Evolutionary conservation across 2,329 filamentous ascomycete genomes (phyloP), one percentile per base, ranked within the genome.

Genomic region (Furcasterigmium sp.): DNA sequence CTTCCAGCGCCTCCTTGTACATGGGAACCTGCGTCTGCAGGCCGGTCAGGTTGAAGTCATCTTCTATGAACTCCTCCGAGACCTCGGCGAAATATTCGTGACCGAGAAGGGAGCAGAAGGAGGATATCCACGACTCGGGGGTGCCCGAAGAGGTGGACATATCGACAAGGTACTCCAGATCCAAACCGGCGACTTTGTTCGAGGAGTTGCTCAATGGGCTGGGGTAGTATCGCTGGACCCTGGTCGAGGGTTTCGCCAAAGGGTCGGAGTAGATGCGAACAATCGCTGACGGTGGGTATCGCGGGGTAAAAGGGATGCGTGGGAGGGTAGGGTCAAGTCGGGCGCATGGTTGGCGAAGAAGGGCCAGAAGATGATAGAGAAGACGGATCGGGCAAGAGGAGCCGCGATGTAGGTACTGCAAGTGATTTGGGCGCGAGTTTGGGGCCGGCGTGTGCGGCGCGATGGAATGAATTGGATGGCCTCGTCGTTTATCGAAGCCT

Each of bases 71-170:
- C 60, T 98, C 93, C 69, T 98, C 93, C 37, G 89, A 93, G 40
- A 98, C 91, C 72, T 98, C 93, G 50, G 93, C 93, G 66, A 98
- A 98, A 71, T 97, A 98, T 67, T 98, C 93, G 64, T 98, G 93
- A 49, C 93, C 93, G 47, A 97, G 79, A 37, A 97, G 75, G 30
- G 88, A 90, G 73, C 93, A 98, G 66, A 96, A 98, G 46, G 91
- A 94, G 51, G 89, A 86, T 71, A 98, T 97, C 93, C 93, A 98
- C 44, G 91, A 95, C 73, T 98, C 93, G 49, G 77, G 76, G 23
- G 74, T 67, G 42, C 75, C 77, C 42, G 78, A 81, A 40, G 78
- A 79, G 43, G 75, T 75, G 54, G 78, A 82, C 78, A 81, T 81
- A 15, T 46, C 46, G 41, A 46, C 37, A 37, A 49, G 40, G 35